Percentiles rank a stretch among this genome's conserved stretches.
phyloP scores from a whole-genome alignment of 441 rosid species.

The Croton setiger region DNA sequence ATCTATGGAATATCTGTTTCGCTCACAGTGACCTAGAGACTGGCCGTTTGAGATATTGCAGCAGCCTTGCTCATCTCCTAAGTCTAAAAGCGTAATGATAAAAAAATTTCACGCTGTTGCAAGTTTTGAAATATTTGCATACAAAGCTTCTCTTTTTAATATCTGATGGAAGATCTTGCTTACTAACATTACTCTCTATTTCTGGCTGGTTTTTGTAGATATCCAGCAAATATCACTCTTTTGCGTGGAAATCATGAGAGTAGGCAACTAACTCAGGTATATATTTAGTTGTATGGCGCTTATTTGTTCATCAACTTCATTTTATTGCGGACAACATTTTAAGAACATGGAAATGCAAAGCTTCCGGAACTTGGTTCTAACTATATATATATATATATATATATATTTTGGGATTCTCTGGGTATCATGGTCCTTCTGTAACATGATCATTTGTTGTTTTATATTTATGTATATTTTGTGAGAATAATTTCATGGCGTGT shows the following conservation, averaged over 20 bases:
- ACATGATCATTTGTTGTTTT: no score
- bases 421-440: not conserved
- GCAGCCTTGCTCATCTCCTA: not conserved
- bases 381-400: no score
- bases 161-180: slow-evolving; percentile 1
- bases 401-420: not conserved
- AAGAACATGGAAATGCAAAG: not conserved
- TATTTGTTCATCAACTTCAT: slow-evolving; percentile 10
- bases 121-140: not conserved
- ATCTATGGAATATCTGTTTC: not conserved
- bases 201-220: slow-evolving; percentile 43
- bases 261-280: slow-evolving; percentile 97
- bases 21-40: not conserved
- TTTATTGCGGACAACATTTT: not conserved
- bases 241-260: slow-evolving; percentile 99
- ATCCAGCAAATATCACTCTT: slow-evolving; percentile 96
- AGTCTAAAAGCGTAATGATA: not conserved
- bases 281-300: slow-evolving; percentile 12
- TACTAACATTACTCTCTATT: slow-evolving; percentile 14
- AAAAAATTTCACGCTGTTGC: not conserved
- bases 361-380: not conserved
- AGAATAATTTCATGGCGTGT: not conserved
- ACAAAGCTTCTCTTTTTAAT: not conserved
- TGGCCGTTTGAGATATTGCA: not conserved
- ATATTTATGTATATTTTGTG: no score